These are phyloP conservation scores for Phytomonas francai DNA, from an alignment of 208 protist species.

Conservation along the genomic window DNA sequence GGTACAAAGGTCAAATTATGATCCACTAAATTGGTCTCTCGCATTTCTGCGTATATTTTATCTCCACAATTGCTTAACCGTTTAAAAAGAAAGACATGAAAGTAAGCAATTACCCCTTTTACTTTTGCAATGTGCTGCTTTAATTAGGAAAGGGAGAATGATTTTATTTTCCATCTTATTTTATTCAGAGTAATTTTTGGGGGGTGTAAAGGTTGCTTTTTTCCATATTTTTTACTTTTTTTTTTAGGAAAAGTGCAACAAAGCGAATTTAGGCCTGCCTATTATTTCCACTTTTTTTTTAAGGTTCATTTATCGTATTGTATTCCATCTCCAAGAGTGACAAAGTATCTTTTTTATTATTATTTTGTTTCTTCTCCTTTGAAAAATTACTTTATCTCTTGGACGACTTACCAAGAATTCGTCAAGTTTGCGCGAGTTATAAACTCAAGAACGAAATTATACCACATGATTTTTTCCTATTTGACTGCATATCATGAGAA, in stretches of 20 bases:
- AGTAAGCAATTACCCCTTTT: neutral
- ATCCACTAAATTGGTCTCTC: neutral
- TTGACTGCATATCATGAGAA: neutral
- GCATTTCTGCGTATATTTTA: neutral
- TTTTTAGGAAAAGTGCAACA: neutral
- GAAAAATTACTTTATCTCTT: neutral
- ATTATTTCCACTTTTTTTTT: constrained; percentile 7
- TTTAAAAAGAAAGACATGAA: neutral
- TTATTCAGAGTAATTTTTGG: neutral
- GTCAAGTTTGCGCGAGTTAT: neutral
- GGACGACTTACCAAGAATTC: neutral
- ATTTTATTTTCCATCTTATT: neutral
- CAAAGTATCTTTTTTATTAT: constrained; percentile 3
- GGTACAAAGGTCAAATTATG: neutral
- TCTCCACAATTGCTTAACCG: neutral
- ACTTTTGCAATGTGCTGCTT: neutral
- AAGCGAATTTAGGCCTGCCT: neutral
- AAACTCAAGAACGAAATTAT: neutral
- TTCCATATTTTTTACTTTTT: neutral
- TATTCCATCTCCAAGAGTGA: neutral
- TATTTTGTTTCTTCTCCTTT: constrained; percentile 1
- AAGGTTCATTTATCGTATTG: constrained; percentile 1
- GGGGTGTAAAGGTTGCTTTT: neutral
- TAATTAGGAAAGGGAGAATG: neutral
- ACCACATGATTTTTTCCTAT: neutral